These are phyloP conservation scores for Aspergillus wentii DNA, from an alignment of 495 filamentous ascomycete genomes.

Conservation along the genomic window DNA sequence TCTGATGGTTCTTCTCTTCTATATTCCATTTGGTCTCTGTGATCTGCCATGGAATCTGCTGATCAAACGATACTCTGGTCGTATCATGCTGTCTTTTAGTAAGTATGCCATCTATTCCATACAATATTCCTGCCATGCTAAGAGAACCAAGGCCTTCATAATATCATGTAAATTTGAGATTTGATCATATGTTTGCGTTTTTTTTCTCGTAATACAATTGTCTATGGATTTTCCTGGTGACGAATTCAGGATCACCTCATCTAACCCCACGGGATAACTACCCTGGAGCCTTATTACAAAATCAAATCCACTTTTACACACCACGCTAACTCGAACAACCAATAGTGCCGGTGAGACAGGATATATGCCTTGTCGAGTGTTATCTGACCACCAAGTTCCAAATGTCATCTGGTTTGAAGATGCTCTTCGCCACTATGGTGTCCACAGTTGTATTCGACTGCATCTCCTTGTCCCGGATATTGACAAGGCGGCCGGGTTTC, in stretches of 20 bases:
- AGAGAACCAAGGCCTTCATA: constrained; percentile 21
- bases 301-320: too few relatives aligned
- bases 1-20: constrained; percentile 63
- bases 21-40: constrained; percentile 66
- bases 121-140: background rate
- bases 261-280: too few relatives aligned
- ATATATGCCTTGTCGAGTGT: too few relatives aligned
- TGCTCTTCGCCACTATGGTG: constrained; percentile 18
- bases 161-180: too few relatives aligned
- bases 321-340: too few relatives aligned
- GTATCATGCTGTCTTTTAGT: constrained; percentile 38
- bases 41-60: constrained; percentile 55
- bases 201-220: too few relatives aligned
- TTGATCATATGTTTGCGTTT: too few relatives aligned
- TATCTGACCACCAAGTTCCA: constrained; percentile 3
- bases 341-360: too few relatives aligned
- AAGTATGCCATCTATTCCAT: constrained; percentile 6
- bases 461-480: constrained; percentile 22
- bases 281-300: too few relatives aligned
- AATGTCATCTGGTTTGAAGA: constrained; percentile 22
- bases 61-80: constrained; percentile 52
- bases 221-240: too few relatives aligned
- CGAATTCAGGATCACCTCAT: too few relatives aligned
- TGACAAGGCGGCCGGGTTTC: constrained; percentile 8
- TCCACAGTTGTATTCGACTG: constrained; percentile 19